phyloP scores from a whole-genome alignment of 2,329 filamentous ascomycete genomes.

The Ceratocystis cacaofunesta region DNA sequence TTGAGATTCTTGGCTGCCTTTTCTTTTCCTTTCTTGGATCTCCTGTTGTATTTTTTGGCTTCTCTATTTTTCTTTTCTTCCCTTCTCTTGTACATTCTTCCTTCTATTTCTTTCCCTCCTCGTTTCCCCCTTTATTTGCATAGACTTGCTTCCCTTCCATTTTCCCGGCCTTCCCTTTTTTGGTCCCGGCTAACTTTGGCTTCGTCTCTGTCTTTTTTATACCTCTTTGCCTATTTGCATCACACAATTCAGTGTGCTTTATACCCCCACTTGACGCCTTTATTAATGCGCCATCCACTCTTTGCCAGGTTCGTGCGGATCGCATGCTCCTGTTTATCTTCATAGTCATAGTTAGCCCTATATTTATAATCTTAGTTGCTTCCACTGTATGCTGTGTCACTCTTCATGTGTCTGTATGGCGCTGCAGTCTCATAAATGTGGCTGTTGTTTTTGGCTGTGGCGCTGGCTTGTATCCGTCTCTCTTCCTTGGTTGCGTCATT shows the following conservation, averaged over 20 bases:
- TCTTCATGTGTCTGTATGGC: neutral
- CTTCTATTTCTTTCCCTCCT: neutral
- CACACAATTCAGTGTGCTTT: neutral
- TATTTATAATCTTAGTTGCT: constrained; percentile 3
- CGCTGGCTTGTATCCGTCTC: neutral
- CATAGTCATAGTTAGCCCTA: neutral
- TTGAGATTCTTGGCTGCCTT: neutral
- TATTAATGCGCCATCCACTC: neutral
- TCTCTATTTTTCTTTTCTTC: neutral
- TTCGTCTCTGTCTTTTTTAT: neutral
- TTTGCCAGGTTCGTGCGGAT: neutral
- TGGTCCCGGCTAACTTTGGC: neutral
- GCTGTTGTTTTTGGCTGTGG: neutral
- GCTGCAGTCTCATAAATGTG: neutral
- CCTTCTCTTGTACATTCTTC: neutral
- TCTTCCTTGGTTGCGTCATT: neutral
- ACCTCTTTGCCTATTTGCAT: neutral
- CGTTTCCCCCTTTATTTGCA: neutral
- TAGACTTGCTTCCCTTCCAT: neutral
- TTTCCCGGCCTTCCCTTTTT: neutral
- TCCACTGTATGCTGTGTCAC: neutral
- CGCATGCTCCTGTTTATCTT: neutral
- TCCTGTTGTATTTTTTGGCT: neutral
- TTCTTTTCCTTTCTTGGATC: constrained; percentile 14
- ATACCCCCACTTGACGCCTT: neutral